These are phyloP conservation scores for Fusarium citri DNA, from an alignment of 2,329 filamentous ascomycete genomes.

Conservation along the genomic window DNA sequence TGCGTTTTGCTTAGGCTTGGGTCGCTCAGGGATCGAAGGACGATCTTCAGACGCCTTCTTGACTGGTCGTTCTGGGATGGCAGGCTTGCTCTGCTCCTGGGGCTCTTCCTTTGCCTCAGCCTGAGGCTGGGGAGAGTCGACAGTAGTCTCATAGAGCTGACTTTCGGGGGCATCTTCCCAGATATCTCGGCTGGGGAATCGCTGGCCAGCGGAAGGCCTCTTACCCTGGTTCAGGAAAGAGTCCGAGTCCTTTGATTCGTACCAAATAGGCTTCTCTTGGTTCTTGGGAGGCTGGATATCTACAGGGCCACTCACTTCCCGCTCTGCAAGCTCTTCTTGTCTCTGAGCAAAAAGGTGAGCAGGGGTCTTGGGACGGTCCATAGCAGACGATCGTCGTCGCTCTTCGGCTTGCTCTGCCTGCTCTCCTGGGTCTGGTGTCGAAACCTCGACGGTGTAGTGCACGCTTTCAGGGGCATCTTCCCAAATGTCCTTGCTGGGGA, in stretches of 20 bases:
- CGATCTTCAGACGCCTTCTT: slow-evolving; percentile 58
- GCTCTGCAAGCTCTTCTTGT: slow-evolving; percentile 73
- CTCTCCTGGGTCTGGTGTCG: slow-evolving; percentile 72
- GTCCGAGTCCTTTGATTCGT: slow-evolving; percentile 56
- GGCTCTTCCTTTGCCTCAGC: slow-evolving; percentile 43
- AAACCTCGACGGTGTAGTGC: slow-evolving; percentile 83
- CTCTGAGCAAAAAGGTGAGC: slow-evolving; percentile 74
- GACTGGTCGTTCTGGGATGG: slow-evolving; percentile 48
- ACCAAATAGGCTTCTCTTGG: slow-evolving; percentile 58
- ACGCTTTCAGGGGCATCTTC: slow-evolving; percentile 92
- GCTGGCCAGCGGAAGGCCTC: slow-evolving; percentile 70
- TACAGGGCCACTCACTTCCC: slow-evolving; percentile 54
- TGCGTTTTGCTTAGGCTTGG: slow-evolving; percentile 61
- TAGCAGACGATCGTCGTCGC: slow-evolving; percentile 53
- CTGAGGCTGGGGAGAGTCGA: slow-evolving; percentile 54
- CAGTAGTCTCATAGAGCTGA: slow-evolving; percentile 80
- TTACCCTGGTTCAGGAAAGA: slow-evolving; percentile 58
- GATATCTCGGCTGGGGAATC: slow-evolving; percentile 91
- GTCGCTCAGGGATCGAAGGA: slow-evolving; percentile 63
- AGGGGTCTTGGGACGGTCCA: slow-evolving; percentile 63
- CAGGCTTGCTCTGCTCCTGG: slow-evolving; percentile 47
- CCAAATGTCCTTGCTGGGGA: slow-evolving; percentile 97
- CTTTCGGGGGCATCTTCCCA: slow-evolving; percentile 96
- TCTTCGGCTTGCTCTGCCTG: slow-evolving; percentile 50
- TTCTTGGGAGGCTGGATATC: slow-evolving; percentile 47